These are phyloP conservation scores for Pisolithus marmoratus DNA, from an alignment of 768 basidiomycete genomes.

Conservation along the genomic window DNA sequence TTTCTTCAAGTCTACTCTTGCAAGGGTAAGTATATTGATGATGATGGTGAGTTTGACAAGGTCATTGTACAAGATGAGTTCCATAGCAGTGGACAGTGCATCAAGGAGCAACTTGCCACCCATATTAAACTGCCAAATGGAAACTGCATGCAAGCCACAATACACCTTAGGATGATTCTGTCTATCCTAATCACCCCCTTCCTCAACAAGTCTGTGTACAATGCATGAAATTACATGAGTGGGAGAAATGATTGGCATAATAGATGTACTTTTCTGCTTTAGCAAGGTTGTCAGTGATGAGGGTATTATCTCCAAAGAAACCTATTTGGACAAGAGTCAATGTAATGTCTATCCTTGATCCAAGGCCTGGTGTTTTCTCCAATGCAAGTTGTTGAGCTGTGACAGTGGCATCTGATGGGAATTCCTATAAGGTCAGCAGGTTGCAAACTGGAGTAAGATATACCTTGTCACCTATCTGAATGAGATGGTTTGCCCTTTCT, in stretches of 20 bases:
- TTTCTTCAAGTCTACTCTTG: no score
- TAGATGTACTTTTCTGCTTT: constrained; percentile 82
- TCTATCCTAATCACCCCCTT: constrained; percentile 98
- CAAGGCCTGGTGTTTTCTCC: constrained; percentile 88
- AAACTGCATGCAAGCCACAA: no score
- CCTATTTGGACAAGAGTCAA: constrained; percentile 85
- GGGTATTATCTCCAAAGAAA: constrained; percentile 70
- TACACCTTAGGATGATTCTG: constrained; percentile 36
- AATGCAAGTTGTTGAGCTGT: constrained; percentile 79
- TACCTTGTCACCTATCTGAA: constrained; percentile 48
- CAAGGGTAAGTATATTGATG: no score
- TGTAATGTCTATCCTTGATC: constrained; percentile 88
- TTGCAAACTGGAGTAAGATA: constrained; percentile 34
- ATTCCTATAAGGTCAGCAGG: constrained; percentile 4
- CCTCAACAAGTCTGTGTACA: constrained; percentile 82
- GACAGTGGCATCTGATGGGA: constrained; percentile 69
- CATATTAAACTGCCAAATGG: constrained; percentile 84
- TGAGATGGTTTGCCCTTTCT: constrained; percentile 79
- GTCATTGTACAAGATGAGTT: constrained; percentile 82
- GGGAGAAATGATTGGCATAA: no score
- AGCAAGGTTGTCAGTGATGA: constrained; percentile 66
- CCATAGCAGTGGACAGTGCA: constrained; percentile 86
- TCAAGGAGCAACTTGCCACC: constrained; percentile 85
- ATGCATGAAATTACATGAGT: background rate
- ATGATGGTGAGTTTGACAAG: constrained; percentile 77